These are phyloP conservation scores for Torrubiellomyces zombiae DNA, from an alignment of 2,329 filamentous ascomycete species.

Conservation along the genomic window DNA sequence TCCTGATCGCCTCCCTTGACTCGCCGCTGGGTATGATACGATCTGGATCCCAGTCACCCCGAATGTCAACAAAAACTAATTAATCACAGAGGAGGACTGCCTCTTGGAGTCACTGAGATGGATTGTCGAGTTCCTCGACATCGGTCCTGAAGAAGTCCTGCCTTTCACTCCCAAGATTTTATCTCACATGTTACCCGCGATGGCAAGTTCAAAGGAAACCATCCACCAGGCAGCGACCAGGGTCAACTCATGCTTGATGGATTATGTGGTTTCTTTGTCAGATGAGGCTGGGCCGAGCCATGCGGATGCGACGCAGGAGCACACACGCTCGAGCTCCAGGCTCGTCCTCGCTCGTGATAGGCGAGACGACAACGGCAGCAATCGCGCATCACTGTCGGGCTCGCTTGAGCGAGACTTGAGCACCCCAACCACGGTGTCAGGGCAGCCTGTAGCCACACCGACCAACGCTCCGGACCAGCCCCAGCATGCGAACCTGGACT, in stretches of 20 bases:
- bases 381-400: constrained; percentile 34
- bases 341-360: constrained; percentile 27
- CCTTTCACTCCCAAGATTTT: constrained; percentile 87
- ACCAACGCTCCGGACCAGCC: constrained; percentile 23
- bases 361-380: constrained; percentile 29
- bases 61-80: constrained; percentile 3
- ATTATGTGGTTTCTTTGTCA: constrained; percentile 82
- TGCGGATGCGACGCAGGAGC: constrained; percentile 8
- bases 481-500: constrained; percentile 65
- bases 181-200: constrained; percentile 79
- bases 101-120: constrained; percentile 80
- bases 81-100: constrained; percentile 61
- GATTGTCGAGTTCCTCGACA: constrained; percentile 94
- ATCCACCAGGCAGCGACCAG: constrained; percentile 77
- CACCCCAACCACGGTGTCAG: constrained; percentile 34
- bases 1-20: constrained; percentile 76
- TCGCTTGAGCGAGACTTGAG: constrained; percentile 35
- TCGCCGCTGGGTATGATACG: constrained; percentile 50
- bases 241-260: constrained; percentile 82
- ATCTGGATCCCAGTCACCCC: constrained; percentile 1
- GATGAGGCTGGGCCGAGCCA: constrained; percentile 37
- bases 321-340: constrained; percentile 19
- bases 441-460: constrained; percentile 28
- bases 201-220: constrained; percentile 80
- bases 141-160: constrained; percentile 90